Evolutionary conservation across 495 filamentous ascomycete species (phyloP).

Genomic region (Zalerion maritima): DNA sequence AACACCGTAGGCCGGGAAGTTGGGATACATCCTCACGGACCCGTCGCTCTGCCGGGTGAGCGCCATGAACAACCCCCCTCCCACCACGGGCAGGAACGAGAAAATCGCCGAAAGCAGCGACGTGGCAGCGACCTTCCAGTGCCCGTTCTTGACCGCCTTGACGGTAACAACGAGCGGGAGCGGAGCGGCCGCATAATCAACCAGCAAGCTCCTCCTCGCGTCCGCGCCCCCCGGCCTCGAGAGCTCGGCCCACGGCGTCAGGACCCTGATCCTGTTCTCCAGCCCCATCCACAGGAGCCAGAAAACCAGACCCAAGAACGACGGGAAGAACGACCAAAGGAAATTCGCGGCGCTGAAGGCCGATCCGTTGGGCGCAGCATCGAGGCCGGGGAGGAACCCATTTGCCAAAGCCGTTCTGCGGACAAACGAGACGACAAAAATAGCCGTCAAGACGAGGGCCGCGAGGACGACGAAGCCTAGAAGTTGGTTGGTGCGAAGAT

Average conservation of each 20-base stretch:
- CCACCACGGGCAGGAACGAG: conserved; percentile 55
- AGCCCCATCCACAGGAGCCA: conserved; percentile 68
- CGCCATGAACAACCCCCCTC: conserved; percentile 69
- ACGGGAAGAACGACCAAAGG: conserved; percentile 72
- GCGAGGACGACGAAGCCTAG: conserved; percentile 47
- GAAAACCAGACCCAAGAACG: conserved; percentile 55
- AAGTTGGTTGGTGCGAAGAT: conserved; percentile 48
- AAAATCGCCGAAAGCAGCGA: conserved; percentile 51
- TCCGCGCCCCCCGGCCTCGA: conserved; percentile 38
- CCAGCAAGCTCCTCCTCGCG: conserved; percentile 54
- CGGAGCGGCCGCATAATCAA: conserved; percentile 52
- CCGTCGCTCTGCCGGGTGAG: conserved; percentile 41
- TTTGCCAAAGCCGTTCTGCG: conserved; percentile 40
- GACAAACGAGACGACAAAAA: conserved; percentile 66
- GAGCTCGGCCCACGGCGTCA: conserved; percentile 62
- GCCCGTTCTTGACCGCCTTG: conserved; percentile 45
- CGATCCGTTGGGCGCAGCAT: conserved; percentile 39
- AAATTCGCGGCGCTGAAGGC: conserved; percentile 81
- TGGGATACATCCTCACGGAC: conserved; percentile 50
- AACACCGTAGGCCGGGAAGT: conserved; percentile 52
- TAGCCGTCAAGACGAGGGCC: conserved; percentile 51
- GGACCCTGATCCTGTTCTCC: conserved; percentile 56
- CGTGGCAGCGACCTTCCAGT: conserved; percentile 57
- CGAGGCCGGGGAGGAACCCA: conserved; percentile 57
- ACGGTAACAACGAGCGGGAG: conserved; percentile 48